phyloP scores from a whole-genome alignment of 192 early-diverging fungal genomes.

The Umbelopsis sp. region DNA sequence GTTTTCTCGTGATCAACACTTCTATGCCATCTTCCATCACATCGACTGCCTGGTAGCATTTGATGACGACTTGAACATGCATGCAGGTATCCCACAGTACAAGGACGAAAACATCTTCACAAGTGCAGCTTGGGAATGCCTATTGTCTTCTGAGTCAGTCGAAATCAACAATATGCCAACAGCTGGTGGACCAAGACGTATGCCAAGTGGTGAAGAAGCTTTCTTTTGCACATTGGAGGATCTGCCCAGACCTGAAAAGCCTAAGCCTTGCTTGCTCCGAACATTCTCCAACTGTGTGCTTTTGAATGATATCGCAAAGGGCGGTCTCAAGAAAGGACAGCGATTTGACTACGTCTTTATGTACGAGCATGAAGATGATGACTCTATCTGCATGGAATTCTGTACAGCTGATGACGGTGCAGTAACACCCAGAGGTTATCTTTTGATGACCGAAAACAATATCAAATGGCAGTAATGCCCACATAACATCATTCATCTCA shows the following conservation, averaged over 20 bases:
- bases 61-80: constrained; percentile 26
- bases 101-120: constrained; percentile 28
- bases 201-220: background rate
- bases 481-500: background rate
- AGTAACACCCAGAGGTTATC: constrained; percentile 9
- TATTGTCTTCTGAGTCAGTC: constrained; percentile 9
- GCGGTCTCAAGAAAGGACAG: constrained; percentile 24
- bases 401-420: constrained; percentile 15
- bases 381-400: constrained; percentile 30
- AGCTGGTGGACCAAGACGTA: background rate
- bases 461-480: constrained; percentile 4
- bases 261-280: constrained; percentile 20
- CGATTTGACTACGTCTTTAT: constrained; percentile 28
- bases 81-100: constrained; percentile 16
- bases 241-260: constrained; percentile 1
- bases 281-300: constrained; percentile 19
- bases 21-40: constrained; percentile 21
- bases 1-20: constrained; percentile 9
- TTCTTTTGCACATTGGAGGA: background rate
- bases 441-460: constrained; percentile 17
- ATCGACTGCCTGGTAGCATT: constrained; percentile 21
- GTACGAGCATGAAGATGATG: constrained; percentile 28
- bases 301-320: constrained; percentile 19
- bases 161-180: constrained; percentile 23
- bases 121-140: background rate